Percentiles rank a stretch among this genome's conserved stretches.
Evolutionary conservation across 345 rosid genomes (phyloP).

Genomic region (Geranium rotundifolium): DNA sequence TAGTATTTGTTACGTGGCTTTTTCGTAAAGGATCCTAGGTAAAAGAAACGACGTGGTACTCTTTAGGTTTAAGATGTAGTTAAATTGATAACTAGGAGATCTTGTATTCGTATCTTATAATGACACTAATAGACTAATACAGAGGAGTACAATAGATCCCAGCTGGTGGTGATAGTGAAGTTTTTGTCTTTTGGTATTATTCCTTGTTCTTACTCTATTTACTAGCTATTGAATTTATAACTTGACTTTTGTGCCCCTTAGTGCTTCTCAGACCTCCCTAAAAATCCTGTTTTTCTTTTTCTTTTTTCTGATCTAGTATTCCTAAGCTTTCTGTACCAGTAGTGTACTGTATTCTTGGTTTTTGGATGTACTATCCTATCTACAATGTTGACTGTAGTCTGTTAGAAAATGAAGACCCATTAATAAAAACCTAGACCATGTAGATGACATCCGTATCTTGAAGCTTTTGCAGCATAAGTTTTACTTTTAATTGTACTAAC

Average conservation of each 20-base stretch:
- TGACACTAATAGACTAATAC: background rate
- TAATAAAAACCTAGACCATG: too few relatives aligned
- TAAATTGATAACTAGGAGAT: background rate
- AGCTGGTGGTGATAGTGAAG: background rate
- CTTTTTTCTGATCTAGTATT: too few relatives aligned
- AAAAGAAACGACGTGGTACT: background rate
- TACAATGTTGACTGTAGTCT: too few relatives aligned
- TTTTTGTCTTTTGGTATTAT: background rate
- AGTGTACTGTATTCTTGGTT: too few relatives aligned
- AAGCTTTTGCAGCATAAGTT: background rate
- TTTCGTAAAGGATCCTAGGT: background rate
- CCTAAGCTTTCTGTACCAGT: too few relatives aligned
- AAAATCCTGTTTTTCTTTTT: too few relatives aligned
- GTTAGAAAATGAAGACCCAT: too few relatives aligned
- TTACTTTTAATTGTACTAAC: background rate
- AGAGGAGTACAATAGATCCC: background rate
- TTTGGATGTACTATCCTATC: too few relatives aligned
- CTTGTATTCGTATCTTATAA: background rate
- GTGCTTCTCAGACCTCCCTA: background rate
- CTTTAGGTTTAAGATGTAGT: background rate
- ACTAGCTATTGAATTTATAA: background rate
- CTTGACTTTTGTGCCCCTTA: background rate
- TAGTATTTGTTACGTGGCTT: background rate
- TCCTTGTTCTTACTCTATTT: background rate
- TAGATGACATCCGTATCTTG: too few relatives aligned